phyloP scores from a whole-genome alignment of 495 filamentous ascomycete species.

The Arthonia radiata region DNA sequence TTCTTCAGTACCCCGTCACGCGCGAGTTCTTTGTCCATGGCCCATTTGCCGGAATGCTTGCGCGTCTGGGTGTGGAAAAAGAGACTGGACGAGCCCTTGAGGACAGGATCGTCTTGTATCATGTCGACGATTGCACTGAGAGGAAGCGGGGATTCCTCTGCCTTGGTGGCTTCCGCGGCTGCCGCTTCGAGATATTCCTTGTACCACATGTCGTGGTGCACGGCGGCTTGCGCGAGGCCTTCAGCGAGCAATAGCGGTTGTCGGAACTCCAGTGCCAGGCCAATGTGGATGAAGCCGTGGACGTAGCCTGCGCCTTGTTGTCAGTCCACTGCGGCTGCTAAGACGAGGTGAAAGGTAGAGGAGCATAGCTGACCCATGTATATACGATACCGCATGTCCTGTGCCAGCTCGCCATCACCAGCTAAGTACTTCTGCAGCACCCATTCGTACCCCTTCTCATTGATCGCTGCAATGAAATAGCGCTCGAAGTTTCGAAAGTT shows the following conservation, averaged over 20 bases:
- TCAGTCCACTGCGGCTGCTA: not conserved
- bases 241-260: constrained; percentile 65
- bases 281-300: constrained; percentile 67
- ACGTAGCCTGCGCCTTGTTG: constrained; percentile 44
- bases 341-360: not conserved
- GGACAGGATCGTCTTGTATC: too few species aligned
- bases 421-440: constrained; percentile 44
- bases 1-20: too few species aligned
- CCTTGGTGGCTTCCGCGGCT: constrained; percentile 1
- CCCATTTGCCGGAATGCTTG: too few species aligned
- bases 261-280: constrained; percentile 57
- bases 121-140: too few species aligned
- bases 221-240: constrained; percentile 49
- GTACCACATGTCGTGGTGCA: constrained; percentile 21
- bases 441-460: constrained; percentile 27
- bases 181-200: constrained; percentile 2
- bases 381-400: constrained; percentile 34
- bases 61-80: too few species aligned
- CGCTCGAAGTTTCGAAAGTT: constrained; percentile 42
- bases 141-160: constrained; percentile 1
- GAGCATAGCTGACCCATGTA: constrained; percentile 21
- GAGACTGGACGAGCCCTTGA: too few species aligned
- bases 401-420: constrained; percentile 28
- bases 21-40: too few species aligned
- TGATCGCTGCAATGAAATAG: constrained; percentile 52